These are phyloP conservation scores for Tillandsia leiboldiana DNA, from an alignment of 176 grass and related monocot genomes.

Conservation along the genomic window DNA sequence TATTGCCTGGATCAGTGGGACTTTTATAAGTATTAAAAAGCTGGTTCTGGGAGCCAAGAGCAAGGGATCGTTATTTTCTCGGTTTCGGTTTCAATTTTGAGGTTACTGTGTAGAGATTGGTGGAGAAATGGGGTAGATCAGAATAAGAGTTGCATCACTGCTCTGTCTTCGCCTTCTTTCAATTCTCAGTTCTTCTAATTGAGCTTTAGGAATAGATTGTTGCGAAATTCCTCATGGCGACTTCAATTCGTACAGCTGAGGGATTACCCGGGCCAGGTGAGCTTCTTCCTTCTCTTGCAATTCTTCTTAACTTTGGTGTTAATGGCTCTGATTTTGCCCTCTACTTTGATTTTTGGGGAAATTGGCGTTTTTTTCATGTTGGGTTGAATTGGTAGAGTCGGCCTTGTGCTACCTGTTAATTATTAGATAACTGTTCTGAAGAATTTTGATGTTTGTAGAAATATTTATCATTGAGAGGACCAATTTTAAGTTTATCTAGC, in stretches of 20 bases:
- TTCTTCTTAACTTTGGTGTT: too few species aligned
- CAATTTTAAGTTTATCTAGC: not conserved
- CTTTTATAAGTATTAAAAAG: slow-evolving; percentile 7
- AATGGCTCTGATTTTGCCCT: not conserved
- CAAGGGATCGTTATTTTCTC: not conserved
- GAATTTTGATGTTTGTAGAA: not conserved
- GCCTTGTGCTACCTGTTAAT: not conserved
- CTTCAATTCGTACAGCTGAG: not conserved
- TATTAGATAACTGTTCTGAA: too few species aligned
- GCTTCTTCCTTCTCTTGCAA: not conserved
- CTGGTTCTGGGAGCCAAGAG: not conserved
- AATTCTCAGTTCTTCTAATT: not conserved
- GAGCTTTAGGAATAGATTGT: not conserved
- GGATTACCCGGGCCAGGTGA: not conserved
- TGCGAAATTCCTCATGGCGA: not conserved
- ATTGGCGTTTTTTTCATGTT: not conserved
- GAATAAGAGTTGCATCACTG: not conserved
- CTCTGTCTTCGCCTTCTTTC: not conserved
- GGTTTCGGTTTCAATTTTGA: not conserved
- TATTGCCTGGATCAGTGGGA: slow-evolving; percentile 6
- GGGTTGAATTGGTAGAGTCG: not conserved
- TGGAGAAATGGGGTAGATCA: not conserved
- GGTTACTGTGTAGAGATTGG: not conserved
- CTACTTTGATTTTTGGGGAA: not conserved
- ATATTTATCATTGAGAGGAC: not conserved